A percentile compares a stretch with the other conserved stretches of the same genome.
These are phyloP conservation scores for Babjeviella inositovora DNA, from an alignment of 805 yeast genomes.

Conservation along the genomic window DNA sequence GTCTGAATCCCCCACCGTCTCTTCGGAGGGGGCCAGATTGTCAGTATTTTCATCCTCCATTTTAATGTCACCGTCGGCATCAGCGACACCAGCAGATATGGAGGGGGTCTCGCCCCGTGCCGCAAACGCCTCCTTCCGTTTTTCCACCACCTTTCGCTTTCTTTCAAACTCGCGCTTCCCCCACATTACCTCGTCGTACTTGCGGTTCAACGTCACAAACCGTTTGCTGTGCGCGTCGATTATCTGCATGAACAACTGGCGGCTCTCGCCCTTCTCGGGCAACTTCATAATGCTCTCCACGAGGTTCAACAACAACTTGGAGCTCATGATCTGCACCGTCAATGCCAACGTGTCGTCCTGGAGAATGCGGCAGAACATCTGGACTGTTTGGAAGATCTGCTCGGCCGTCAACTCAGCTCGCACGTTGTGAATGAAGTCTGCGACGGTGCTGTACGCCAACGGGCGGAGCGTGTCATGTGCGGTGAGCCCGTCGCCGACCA, in stretches of 20 bases:
- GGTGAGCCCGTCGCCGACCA: conserved; percentile 88
- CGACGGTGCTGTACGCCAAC: conserved; percentile 86
- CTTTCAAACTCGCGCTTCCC: conserved; percentile 39
- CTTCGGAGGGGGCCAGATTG: conserved; percentile 2
- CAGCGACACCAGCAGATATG: conserved; percentile 9
- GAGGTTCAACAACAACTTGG: conserved; percentile 71
- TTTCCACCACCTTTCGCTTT: conserved; percentile 18
- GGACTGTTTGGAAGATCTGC: conserved; percentile 80
- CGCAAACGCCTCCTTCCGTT: conserved; percentile 23
- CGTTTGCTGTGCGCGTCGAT: conserved; percentile 80
- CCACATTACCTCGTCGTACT: conserved; percentile 47
- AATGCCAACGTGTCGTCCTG: conserved; percentile 72
- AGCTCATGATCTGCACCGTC: conserved; percentile 93
- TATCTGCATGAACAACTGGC: conserved; percentile 73
- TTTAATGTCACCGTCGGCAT: conserved; percentile 11
- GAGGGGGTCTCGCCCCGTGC: too few species aligned
- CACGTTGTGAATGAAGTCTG: conserved; percentile 89
- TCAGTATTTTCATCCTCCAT: conserved; percentile 7
- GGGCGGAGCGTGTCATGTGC: conserved; percentile 84
- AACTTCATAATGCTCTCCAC: conserved; percentile 78
- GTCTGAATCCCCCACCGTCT: conserved; percentile 9
- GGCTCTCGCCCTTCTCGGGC: conserved; percentile 66
- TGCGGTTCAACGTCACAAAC: conserved; percentile 59
- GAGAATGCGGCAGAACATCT: conserved; percentile 63
- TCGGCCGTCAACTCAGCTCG: conserved; percentile 67